Conservation (phyloP, 345 rosid genomes). For the Dipteronia sinensis region DNA sequence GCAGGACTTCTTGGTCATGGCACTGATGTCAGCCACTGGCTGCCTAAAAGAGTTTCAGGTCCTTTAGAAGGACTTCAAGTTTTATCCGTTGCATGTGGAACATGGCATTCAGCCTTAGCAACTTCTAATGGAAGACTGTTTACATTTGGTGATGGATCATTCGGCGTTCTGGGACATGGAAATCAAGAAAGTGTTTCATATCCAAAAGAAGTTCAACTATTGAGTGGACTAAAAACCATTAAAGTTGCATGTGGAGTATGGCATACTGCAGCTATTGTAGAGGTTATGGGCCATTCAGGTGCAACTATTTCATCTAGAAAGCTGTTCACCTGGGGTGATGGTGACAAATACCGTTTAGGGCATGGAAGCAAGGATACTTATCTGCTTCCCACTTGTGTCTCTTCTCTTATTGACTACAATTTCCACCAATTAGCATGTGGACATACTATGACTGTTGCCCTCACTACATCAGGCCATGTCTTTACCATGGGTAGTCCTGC, state of each 20-base stretch:
- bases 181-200: constrained; percentile 64
- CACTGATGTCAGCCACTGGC: constrained; percentile 82
- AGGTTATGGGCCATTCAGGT: constrained; percentile 66
- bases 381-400: constrained; percentile 80
- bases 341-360: constrained; percentile 83
- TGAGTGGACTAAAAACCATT: constrained; percentile 69
- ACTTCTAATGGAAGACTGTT: constrained; percentile 87
- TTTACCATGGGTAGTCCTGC: constrained; percentile 84
- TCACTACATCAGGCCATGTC: constrained; percentile 93
- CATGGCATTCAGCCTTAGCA: constrained; percentile 92
- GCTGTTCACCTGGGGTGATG: constrained; percentile 98
- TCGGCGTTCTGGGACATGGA: constrained; percentile 93
- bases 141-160: constrained; percentile 93
- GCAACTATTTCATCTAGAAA: constrained; percentile 55
- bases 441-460: constrained; percentile 78
- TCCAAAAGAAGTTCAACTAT: constrained; percentile 78
- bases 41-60: constrained; percentile 89
- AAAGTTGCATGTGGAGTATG: constrained; percentile 96
- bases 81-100: constrained; percentile 80
- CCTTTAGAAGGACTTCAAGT: constrained; percentile 90
- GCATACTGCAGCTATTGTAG: constrained; percentile 98
- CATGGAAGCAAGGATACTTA: constrained; percentile 89
- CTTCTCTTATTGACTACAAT: constrained; percentile 86
- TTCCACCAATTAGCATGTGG: constrained; percentile 92
- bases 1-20: constrained; percentile 92